Conservation (phyloP, 2,329 filamentous ascomycete species). For the Alternaria panax region DNA sequence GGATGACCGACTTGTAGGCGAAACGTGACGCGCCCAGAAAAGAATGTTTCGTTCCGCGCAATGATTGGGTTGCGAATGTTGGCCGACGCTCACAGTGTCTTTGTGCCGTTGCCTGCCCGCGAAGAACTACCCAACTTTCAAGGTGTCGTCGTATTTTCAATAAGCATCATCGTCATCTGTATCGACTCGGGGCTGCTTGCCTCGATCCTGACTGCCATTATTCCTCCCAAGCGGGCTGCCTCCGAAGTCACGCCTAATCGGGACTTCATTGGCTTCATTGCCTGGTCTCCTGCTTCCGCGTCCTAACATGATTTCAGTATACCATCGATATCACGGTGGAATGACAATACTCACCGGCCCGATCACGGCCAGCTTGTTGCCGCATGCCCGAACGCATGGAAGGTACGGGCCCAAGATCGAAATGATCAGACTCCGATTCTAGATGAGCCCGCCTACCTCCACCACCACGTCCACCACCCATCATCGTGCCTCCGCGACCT, state of each 20-base stretch:
- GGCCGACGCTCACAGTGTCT: not conserved
- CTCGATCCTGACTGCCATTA: conserved; percentile 5
- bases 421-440: conserved; percentile 10
- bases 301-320: conserved; percentile 5
- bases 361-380: conserved; percentile 1
- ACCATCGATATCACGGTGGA: not conserved
- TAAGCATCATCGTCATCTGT: conserved; percentile 27
- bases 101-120: conserved; percentile 4
- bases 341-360: conserved; percentile 5
- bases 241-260: conserved; percentile 2
- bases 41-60: not conserved
- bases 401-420: conserved; percentile 3
- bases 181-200: conserved; percentile 23
- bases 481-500: conserved; percentile 8
- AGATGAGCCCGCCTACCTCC: conserved; percentile 3
- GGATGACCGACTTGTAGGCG: not conserved
- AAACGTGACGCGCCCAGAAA: conserved; percentile 11
- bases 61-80: conserved; percentile 1
- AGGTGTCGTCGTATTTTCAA: conserved; percentile 1
- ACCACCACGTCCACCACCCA: not conserved
- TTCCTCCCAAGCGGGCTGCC: not conserved
- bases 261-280: conserved; percentile 6
- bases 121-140: not conserved
- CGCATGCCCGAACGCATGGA: not conserved
- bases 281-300: conserved; percentile 1